Conservation (phyloP, 2,329 filamentous ascomycete genomes). For the Aspergillus costaricaensis region DNA sequence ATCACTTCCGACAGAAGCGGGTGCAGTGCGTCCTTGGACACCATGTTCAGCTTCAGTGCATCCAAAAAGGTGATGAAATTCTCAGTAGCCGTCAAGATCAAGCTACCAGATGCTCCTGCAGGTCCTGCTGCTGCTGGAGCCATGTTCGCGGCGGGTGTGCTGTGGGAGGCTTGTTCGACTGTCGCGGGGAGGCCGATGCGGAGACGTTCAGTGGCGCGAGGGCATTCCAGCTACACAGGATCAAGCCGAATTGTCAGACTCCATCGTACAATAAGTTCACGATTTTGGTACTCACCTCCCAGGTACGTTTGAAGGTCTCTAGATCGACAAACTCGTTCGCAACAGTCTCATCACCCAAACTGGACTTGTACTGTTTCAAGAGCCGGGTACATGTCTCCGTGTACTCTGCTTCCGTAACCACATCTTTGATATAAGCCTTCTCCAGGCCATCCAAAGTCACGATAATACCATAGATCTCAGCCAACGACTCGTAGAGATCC, state of each 20-base stretch:
- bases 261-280: neutral
- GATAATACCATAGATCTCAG: slow-evolving; percentile 97
- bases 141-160: slow-evolving; percentile 49
- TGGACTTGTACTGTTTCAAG: slow-evolving; percentile 94
- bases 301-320: slow-evolving; percentile 86
- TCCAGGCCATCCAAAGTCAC: slow-evolving; percentile 93
- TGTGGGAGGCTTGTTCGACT: slow-evolving; percentile 59
- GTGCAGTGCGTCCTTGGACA: slow-evolving; percentile 96
- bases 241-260: neutral
- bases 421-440: slow-evolving; percentile 95
- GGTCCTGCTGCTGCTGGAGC: slow-evolving; percentile 29
- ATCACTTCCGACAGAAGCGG: slow-evolving; percentile 93
- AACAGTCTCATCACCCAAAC: slow-evolving; percentile 88
- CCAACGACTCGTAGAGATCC: slow-evolving; percentile 91
- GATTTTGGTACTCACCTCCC: slow-evolving; percentile 68
- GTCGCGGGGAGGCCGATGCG: slow-evolving; percentile 92
- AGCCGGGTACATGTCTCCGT: slow-evolving; percentile 94
- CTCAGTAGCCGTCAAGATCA: slow-evolving; percentile 90
- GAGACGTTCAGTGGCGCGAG: slow-evolving; percentile 87
- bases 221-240: slow-evolving; percentile 75
- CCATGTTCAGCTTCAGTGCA: slow-evolving; percentile 84
- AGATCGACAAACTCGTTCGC: slow-evolving; percentile 82
- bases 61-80: slow-evolving; percentile 99
- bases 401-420: slow-evolving; percentile 86
- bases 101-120: slow-evolving; percentile 54